Base-by-base conservation (phyloP, 2,329 filamentous ascomycete genomes). In the Knoxdaviesia proteae region DNA sequence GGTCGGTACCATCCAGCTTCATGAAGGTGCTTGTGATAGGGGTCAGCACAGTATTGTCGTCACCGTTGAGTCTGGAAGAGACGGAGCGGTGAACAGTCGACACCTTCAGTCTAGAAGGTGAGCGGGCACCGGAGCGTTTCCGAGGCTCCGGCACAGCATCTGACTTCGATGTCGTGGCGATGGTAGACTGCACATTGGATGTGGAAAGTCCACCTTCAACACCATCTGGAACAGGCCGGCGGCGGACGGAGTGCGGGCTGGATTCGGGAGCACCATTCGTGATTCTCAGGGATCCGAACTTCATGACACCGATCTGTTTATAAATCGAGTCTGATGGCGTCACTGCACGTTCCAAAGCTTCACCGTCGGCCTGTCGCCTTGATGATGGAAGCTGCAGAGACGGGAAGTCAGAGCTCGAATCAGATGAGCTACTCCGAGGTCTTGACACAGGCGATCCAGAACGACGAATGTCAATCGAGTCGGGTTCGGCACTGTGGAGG, bases 271-370 rank as follows among this genome's bases (percentile, higher is more conserved):
- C 59, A 9, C 71, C 74, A 53, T 79, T 79, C 29, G 63, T 75
- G 44, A 79, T 77, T 34, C 71, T 67, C 41, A 79, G 51, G 2
- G 71, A 71, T 2, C 75, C 75, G 42, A 75, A 65, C 51, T 74
- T 74, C 52, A 75, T 77, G 7, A 64, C 69, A 3, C 74, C 74
- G 33, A 73, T 65, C 39, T 76, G 71, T 46, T 63, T 62, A 49
- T 77, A 77, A n/a, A 70, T 65, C 32, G 61, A 54, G 30, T 76
- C 72, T 36, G 59, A 66, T 0, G 74, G 59, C 6, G 59, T 61
- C 9, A 52, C 49, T 6, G 53, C 53, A 34, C 57, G 50, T 29
- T 54, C 52, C 33, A 45, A 41, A 31, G 45, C 43, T 10, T 52
- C 44, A 45, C 39, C 34, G 46, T 30, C 37, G 44, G 41, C 42